These are phyloP conservation scores for Pseudocercospora eumusae DNA, from an alignment of 2,329 filamentous ascomycete genomes.

Conservation along the genomic window DNA sequence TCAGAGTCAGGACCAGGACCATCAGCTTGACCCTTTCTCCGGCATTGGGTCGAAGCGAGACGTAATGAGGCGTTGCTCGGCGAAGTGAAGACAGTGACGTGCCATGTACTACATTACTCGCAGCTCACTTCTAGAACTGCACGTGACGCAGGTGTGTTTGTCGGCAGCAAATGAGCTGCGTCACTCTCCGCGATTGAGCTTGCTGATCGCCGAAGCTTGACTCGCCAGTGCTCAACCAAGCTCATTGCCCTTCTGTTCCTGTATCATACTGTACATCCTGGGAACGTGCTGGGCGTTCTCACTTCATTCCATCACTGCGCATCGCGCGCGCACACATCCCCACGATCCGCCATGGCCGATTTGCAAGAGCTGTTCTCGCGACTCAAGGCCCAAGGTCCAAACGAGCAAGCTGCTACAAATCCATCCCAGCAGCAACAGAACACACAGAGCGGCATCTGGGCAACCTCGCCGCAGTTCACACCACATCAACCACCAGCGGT, in stretches of 20 bases:
- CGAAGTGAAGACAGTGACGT: neutral
- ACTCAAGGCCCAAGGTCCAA: constrained; percentile 39
- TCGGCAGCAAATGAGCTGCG: neutral
- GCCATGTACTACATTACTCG: neutral
- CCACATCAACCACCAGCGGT: constrained; percentile 61
- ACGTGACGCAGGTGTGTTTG: neutral
- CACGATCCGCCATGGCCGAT: constrained; percentile 43
- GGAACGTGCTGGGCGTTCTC: neutral
- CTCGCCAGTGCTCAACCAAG: constrained; percentile 6
- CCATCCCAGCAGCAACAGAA: constrained; percentile 53
- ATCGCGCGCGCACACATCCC: constrained; percentile 17
- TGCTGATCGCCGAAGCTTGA: constrained; percentile 1
- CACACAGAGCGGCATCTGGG: constrained; percentile 21
- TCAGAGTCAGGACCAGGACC: neutral
- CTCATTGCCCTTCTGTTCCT: constrained; percentile 2
- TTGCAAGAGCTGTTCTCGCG: constrained; percentile 49
- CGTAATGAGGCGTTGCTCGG: constrained; percentile 2
- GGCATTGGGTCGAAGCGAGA: neutral
- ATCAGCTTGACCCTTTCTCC: neutral
- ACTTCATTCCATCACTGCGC: constrained; percentile 18
- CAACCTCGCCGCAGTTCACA: constrained; percentile 46
- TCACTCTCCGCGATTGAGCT: neutral
- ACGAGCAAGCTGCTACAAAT: constrained; percentile 23
- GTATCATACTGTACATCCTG: constrained; percentile 10
- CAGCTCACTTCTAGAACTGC: neutral